These are phyloP conservation scores for Mortierella sp. DNA, from an alignment of 371 early-diverging fungal genomes.

Conservation along the genomic window DNA sequence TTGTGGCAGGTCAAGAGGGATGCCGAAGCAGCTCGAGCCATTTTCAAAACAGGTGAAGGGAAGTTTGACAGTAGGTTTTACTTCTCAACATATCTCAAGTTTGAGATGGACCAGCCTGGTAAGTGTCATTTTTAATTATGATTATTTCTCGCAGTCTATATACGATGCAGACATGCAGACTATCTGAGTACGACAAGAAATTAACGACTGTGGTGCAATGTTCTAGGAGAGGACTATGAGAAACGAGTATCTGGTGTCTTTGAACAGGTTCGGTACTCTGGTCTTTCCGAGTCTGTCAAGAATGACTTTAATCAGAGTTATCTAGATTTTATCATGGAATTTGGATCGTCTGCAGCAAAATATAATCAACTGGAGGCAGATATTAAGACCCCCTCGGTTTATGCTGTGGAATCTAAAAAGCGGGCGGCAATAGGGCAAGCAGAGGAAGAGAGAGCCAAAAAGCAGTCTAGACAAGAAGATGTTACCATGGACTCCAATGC, in stretches of 20 bases:
- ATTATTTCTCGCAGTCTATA: not conserved
- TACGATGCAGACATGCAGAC: not conserved
- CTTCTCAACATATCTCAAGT: constrained; percentile 68
- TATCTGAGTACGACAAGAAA: not conserved
- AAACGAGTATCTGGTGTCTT: constrained; percentile 59
- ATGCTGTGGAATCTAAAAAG: constrained; percentile 35
- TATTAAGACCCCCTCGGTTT: constrained; percentile 27
- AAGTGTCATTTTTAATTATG: constrained; percentile 16
- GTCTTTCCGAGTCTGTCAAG: constrained; percentile 59
- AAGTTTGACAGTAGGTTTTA: constrained; percentile 62
- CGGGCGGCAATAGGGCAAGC: constrained; percentile 35
- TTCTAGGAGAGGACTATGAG: constrained; percentile 58
- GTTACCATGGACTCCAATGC: constrained; percentile 13
- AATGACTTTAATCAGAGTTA: constrained; percentile 62
- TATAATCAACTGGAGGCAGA: constrained; percentile 45
- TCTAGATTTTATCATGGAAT: constrained; percentile 66
- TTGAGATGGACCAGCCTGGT: constrained; percentile 72
- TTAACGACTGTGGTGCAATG: no score
- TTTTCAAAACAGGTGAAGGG: constrained; percentile 56
- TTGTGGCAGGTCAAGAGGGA: constrained; percentile 59
- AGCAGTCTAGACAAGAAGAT: constrained; percentile 23
- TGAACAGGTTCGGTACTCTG: constrained; percentile 59
- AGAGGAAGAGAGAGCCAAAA: constrained; percentile 36
- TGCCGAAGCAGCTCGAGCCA: constrained; percentile 60
- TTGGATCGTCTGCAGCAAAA: constrained; percentile 50